Evolutionary conservation across 108 stramenopile species (phyloP).

Genomic region (Cylindrotheca fusiformis): DNA sequence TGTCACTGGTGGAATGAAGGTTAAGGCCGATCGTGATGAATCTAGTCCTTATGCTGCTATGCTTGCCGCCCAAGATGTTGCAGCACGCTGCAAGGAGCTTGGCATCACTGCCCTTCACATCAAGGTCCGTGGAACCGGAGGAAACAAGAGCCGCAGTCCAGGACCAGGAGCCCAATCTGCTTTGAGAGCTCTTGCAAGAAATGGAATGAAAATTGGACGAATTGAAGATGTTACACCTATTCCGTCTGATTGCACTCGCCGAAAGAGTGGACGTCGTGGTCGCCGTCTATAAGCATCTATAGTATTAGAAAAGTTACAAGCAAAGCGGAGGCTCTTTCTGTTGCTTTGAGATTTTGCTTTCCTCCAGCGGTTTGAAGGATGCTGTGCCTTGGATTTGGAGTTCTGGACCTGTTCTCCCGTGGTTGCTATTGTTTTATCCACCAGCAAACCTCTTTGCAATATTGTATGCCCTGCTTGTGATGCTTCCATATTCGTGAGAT

Average conservation of each 20-base stretch:
- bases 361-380: no score
- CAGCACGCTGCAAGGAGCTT: conserved; percentile 93
- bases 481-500: no score
- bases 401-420: no score
- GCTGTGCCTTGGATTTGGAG: no score
- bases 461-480: no score
- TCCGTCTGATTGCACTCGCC: conserved; percentile 97
- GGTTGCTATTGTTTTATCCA: no score
- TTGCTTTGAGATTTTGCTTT: no score
- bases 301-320: no score
- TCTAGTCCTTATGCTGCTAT: conserved; percentile 99
- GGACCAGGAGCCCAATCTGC: conserved; percentile 99
- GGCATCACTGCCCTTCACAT: conserved; percentile 99
- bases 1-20: conserved; percentile 99
- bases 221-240: conserved; percentile 99
- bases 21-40: conserved; percentile 99
- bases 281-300: conserved; percentile 90
- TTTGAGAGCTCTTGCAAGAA: conserved; percentile 95
- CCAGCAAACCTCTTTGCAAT: no score
- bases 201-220: conserved; percentile 99
- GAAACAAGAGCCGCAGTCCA: conserved; percentile 93
- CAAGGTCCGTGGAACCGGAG: conserved; percentile 99
- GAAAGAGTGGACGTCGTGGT: conserved; percentile 99
- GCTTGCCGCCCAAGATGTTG: conserved; percentile 99
- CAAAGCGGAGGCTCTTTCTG: no score